A percentile compares a stretch with the other conserved stretches of the same genome.
These are phyloP conservation scores for Lodderomyces margitis DNA, from an alignment of 1,139 yeast species.

Conservation along the genomic window DNA sequence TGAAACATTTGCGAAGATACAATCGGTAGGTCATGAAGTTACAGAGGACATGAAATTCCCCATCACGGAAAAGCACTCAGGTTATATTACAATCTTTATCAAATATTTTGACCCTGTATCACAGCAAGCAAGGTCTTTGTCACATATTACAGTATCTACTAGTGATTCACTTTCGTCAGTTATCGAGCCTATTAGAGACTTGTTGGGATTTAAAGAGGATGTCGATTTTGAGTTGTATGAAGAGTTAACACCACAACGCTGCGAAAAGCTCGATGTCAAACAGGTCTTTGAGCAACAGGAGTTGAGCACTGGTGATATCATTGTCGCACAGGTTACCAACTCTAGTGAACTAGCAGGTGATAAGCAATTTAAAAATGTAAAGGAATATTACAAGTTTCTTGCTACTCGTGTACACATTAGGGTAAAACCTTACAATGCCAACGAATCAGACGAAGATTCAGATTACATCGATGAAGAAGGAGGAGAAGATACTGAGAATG, in stretches of 20 bases:
- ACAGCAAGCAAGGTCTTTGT: slow-evolving; percentile 59
- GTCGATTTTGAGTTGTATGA: slow-evolving; percentile 53
- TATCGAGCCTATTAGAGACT: slow-evolving; percentile 37
- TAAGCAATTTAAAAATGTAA: slow-evolving; percentile 30
- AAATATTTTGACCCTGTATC: slow-evolving; percentile 64
- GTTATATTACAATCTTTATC: slow-evolving; percentile 54
- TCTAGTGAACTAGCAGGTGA: slow-evolving; percentile 20
- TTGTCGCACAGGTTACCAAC: slow-evolving; percentile 51
- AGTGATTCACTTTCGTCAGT: slow-evolving; percentile 47
- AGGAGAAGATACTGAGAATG: slow-evolving; percentile 14
- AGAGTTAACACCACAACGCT: slow-evolving; percentile 65
- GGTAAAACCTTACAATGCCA: slow-evolving; percentile 47
- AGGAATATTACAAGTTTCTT: slow-evolving; percentile 61
- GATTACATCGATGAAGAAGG: slow-evolving; percentile 34
- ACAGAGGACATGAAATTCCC: slow-evolving; percentile 16
- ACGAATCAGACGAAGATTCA: slow-evolving; percentile 49
- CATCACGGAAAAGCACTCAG: slow-evolving; percentile 27
- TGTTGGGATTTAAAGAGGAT: slow-evolving; percentile 45
- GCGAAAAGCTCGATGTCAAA: slow-evolving; percentile 47
- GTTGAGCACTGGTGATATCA: slow-evolving; percentile 74
- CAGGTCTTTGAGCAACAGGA: slow-evolving; percentile 63
- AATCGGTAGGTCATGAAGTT: slow-evolving; percentile 12
- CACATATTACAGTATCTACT: slow-evolving; percentile 58
- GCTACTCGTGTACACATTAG: slow-evolving; percentile 63
- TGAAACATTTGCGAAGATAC: slow-evolving; percentile 20